Evolutionary conservation across 768 basidiomycete genomes (phyloP).

Genomic region (Suillus hirtellus): DNA sequence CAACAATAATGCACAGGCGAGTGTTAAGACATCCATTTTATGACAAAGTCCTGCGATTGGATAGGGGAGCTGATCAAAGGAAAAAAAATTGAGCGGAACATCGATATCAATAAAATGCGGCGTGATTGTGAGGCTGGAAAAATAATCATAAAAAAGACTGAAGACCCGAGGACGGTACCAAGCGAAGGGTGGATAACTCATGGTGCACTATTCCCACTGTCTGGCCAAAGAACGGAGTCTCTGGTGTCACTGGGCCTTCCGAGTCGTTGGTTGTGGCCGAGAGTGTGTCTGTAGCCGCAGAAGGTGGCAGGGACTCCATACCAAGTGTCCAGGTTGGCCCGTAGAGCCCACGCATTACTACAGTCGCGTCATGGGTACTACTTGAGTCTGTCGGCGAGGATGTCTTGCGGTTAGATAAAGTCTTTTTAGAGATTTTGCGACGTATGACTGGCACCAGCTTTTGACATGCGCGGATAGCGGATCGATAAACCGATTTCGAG

Average conservation of each 20-base stretch:
- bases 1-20: neutral
- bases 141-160: constrained; percentile 2
- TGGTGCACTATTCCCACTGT: neutral
- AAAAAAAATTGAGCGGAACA: constrained; percentile 2
- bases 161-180: constrained; percentile 7
- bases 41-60: neutral
- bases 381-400: neutral
- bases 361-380: neutral
- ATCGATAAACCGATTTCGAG: constrained; percentile 8
- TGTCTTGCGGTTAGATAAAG: neutral
- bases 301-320: neutral
- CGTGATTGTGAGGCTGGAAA: neutral
- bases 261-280: constrained; percentile 9
- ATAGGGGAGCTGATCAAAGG: neutral
- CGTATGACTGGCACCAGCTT: constrained; percentile 7
- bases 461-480: constrained; percentile 9
- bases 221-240: constrained; percentile 1
- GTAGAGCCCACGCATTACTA: constrained; percentile 7
- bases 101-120: constrained; percentile 3
- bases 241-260: constrained; percentile 9
- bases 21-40: neutral
- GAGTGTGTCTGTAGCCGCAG: neutral
- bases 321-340: constrained; percentile 10
- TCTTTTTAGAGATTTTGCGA: constrained; percentile 9
- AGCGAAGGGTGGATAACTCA: constrained; percentile 5